Evolutionary conservation across 148 eudicot species (phyloP).

Genomic region (Persicaria tinctoria): DNA sequence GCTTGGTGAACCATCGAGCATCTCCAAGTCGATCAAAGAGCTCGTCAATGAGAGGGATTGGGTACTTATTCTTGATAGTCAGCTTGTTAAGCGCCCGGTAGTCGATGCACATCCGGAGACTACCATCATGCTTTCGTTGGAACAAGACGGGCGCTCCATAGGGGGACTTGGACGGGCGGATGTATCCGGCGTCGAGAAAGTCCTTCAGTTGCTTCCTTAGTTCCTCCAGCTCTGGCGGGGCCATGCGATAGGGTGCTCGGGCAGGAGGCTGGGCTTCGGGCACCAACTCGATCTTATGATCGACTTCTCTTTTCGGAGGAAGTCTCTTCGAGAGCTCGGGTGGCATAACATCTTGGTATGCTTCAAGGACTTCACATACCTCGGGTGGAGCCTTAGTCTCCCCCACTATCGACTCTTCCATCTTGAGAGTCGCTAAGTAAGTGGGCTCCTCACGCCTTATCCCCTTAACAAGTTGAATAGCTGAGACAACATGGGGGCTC

Average conservation of each 20-base stretch:
- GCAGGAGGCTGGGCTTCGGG: neutral
- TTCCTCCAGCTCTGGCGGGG: slow-evolving; percentile 6
- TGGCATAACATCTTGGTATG: neutral
- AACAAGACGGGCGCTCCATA: neutral
- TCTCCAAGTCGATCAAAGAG: too few relatives aligned
- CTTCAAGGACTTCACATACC: neutral
- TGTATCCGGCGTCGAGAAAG: neutral
- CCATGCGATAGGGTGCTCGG: slow-evolving; percentile 3
- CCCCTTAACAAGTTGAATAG: neutral
- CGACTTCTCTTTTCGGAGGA: slow-evolving; percentile 2
- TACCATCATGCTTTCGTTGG: neutral
- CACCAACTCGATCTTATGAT: slow-evolving; percentile 14
- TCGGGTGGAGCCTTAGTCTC: neutral
- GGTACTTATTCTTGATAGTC: too few relatives aligned
- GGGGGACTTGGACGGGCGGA: neutral
- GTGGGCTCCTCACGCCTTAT: neutral
- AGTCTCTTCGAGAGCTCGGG: neutral
- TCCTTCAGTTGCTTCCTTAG: slow-evolving; percentile 3
- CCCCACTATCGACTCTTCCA: neutral
- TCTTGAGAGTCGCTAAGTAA: neutral
- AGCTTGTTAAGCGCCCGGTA: too few relatives aligned
- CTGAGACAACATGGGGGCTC: neutral
- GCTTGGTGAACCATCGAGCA: too few relatives aligned
- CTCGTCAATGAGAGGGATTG: too few relatives aligned
- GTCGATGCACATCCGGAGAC: too few relatives aligned